Base-by-base conservation (phyloP, 176 grass and related monocot species). In the Aegilops umbellulata region DNA sequence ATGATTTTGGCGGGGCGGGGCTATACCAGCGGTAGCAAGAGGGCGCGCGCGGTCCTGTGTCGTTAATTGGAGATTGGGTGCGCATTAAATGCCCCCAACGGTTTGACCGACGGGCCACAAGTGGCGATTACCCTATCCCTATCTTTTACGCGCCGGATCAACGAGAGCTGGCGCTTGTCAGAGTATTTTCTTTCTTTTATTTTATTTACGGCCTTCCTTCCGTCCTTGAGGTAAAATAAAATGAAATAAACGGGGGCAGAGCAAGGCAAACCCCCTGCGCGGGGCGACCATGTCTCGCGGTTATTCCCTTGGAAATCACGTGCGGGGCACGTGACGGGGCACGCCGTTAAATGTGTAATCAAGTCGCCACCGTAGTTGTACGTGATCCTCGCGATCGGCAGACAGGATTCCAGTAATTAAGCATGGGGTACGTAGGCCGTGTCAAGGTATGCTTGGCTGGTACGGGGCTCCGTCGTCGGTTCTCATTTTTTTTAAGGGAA, bases 1-100 rank as follows among this genome's bases (percentile, higher is more conserved):
- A 76, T 55, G 42, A 6, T 76, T 76, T 76, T 76, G 74, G 74
- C 73, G 73, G 73, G 73, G n/a, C 11, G 36, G 69, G 36, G 4
- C 42, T 46, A 14, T 46, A 30, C 29, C 29, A 30, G 36, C 1
- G 4, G 32, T 15, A 4, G 22, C 4, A 13, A n/a, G 61, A 17
- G 20, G 13, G n/a, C 24, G 72, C 24, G n/a, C 3, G 42, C 14
- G 24, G 72, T 75, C 23, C 42, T 24, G 38, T 17, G 44, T 76
- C 51, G 74, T 76, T 76, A 76, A 76, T 76, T 31, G 16, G 46
- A 10, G 74, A 30, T 51, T 19, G 42, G 72, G 25, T 51, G 9
- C 1, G 74, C 74, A 76, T 76, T 76, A 3, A 76, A 55, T 76
- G 74, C 46, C 1, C 8, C 7, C 25, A 44, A 53, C 17, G 8